Conservation (phyloP, 306 rosid genomes). For the Castanospermum australe region DNA sequence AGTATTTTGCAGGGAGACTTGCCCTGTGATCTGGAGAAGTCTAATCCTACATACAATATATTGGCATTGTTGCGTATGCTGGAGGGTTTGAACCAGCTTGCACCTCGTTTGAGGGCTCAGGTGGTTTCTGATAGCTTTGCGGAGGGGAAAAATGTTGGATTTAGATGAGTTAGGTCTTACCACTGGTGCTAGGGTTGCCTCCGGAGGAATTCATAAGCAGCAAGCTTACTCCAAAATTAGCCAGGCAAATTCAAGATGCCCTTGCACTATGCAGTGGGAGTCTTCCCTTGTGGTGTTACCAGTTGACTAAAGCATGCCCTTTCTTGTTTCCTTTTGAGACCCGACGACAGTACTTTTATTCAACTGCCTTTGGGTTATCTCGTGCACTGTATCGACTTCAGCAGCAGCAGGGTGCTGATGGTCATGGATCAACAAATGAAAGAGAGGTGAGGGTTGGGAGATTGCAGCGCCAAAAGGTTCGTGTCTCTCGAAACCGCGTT, state of each 20-base stretch:
- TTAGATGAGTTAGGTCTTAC: constrained; percentile 60
- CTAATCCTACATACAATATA: constrained; percentile 83
- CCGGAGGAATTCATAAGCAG: constrained; percentile 82
- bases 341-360: constrained; percentile 91
- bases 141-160: constrained; percentile 57
- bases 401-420: constrained; percentile 99
- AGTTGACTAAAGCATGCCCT: constrained; percentile 96
- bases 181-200: constrained; percentile 60
- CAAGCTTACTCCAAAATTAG: constrained; percentile 97
- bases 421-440: constrained; percentile 83
- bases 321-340: constrained; percentile 98
- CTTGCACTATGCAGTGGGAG: constrained; percentile 99
- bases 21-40: constrained; percentile 94
- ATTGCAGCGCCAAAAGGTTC: constrained; percentile 96
- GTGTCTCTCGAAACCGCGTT: constrained; percentile 92
- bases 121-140: constrained; percentile 73
- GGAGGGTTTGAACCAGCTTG: constrained; percentile 95
- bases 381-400: constrained; percentile 95
- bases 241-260: constrained; percentile 97
- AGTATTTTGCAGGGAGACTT: constrained; percentile 93
- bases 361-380: constrained; percentile 97
- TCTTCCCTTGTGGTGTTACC: constrained; percentile 98
- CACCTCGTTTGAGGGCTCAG: constrained; percentile 83
- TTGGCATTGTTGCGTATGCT: constrained; percentile 83
- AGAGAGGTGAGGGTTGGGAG: constrained; percentile 98